Evolutionary conservation across 495 filamentous ascomycete genomes (phyloP), one percentile per base, ranked within the genome.

Genomic region (Penicillium paxilli): DNA sequence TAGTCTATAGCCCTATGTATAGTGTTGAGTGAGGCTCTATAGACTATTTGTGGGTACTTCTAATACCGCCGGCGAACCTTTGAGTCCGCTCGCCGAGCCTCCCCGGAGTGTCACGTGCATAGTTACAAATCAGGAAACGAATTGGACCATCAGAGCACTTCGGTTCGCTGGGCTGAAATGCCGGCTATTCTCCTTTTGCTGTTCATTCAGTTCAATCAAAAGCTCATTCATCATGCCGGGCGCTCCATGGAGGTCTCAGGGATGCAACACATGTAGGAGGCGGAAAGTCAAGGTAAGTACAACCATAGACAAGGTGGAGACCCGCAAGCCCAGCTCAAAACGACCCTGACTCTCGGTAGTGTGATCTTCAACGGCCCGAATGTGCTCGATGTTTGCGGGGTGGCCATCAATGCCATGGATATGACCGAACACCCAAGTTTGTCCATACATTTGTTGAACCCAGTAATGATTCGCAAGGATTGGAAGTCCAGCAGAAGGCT

Each of bases 321-420:
- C 44, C 20, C 26, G 26, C 26, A 5, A 11, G 5, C 11, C 5
- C 26, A 28, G 26, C 2, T 16, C 16, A 7, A 2, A 38, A 30
- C 19, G 6, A 32, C 17, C 26, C 48, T 51, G 11, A 51, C 23
- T 2, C 12, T 14, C 11, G 17, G 8, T 42, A 54, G 55, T 58
- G 55, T 28, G 55, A 58, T 49, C 44, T 52, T 48, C 49, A 58
- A 35, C 55, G 40, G 14, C 55, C 55, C 23, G 26, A 54, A 23
- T 58, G 55, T 24, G 55, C 55, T 20, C 37, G 50, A 38, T 58
- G 55, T 37, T 51, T 58, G 24, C 50, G 50, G n/a, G 55, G 55
- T 4, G 40, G 55, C 23, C 50, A 58, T 32, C 40, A 26, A 17
- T 58, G 55, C 19, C 37, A 53, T 5, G 55, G 55, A 0, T 54